Base-by-base conservation (phyloP, 2,329 filamentous ascomycete species). In the Graphilbum fragrans region DNA sequence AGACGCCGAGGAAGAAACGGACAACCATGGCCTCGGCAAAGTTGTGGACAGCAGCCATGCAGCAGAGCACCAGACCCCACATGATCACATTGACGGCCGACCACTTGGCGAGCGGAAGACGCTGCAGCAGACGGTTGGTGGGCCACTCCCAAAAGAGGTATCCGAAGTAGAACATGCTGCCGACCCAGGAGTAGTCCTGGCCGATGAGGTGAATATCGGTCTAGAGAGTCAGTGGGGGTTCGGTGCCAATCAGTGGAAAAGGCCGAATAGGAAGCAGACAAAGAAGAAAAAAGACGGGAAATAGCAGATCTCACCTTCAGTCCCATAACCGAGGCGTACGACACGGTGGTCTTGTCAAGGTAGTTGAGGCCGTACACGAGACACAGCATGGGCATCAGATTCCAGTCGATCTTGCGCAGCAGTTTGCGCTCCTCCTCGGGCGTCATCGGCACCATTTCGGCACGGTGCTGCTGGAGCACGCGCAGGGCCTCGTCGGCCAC, bases 1-100 rank as follows among this genome's bases (percentile, higher is more conserved):
- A 81, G 1, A 80, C 64, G 22, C 81, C 81, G 1, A 83, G 65
- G 49, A 84, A 74, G 54, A 83, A 78, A 0, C 81, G 71, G 27
- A 83, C 69, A 1, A 74, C 75, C 19, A 82, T 67, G 0, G 77
- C 73, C 2, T 77, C 73, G 0, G 65, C 60, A 50, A 75, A 84
- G 53, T 73, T 72, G 25, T 66, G 62, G 1, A 75, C 72, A 0
- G 70, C 77, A 0, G 79, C 77, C 52, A 82, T 79, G 53, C 75
- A 78, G 41, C 68, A 64, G 1, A 84, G 61, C 1, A 57, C 48
- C 1, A 58, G 44, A 2, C 78, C 78, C 78, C 78, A 82, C 49
- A 75, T 64, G 45, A 81, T 66, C 43, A 82, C 71, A 51, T 76
- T 80, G 46, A 70, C 65, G 0, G 74, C 74, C 2, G 72, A 78